Base-by-base conservation (phyloP, 2,329 filamentous ascomycete species). In the Parascedosporium putredinis region DNA sequence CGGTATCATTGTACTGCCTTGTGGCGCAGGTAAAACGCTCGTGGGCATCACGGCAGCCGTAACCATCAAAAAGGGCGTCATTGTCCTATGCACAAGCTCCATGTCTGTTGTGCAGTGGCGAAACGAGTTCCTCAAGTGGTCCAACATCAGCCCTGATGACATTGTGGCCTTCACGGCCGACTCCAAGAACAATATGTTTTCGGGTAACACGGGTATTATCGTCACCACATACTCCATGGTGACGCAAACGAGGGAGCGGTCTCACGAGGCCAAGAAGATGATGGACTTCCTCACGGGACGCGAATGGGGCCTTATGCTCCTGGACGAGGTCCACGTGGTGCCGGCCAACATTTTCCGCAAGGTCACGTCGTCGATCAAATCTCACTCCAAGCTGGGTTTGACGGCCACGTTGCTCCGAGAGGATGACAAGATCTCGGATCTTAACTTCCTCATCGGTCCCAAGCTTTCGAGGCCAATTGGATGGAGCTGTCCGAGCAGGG, bases 381-480 rank as follows among this genome's bases (percentile, higher is more conserved):
- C 90, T 1, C 93, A 98, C 64, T 88, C 89, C 9, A 98, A 98
- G 66, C 78, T 98, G 6, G 93, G 93, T 5, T 72, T 98, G 34
- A 98, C 93, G 0, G 93, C 93, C 0, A 98, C 93, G 0, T 72
- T 98, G 9, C 79, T 98, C 14, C 81, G 93, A 71, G 93, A 98
- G 67, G 93, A 98, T 60, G 91, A 98, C 73, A 97, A 97, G 70
- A 98, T 98, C 62, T 88, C 87, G 23, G 90, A 97, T 72, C 69
- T 98, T 43, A 98, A 98, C 65, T 98, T 97, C 62, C 70, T 98
- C 52, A 97, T 98, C 59, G 93, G 93, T 0, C 93, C 93, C 1
- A 98, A 98, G 65, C 74, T 98, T 98, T 95, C 62, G 93, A 98
- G 67, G 93, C 93, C 24, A 98, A 98, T 64, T 98, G 93, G 93